Evolutionary conservation across 2,329 filamentous ascomycete genomes (phyloP), one percentile per base, ranked within the genome.

Genomic region (Botrytis byssoidea): DNA sequence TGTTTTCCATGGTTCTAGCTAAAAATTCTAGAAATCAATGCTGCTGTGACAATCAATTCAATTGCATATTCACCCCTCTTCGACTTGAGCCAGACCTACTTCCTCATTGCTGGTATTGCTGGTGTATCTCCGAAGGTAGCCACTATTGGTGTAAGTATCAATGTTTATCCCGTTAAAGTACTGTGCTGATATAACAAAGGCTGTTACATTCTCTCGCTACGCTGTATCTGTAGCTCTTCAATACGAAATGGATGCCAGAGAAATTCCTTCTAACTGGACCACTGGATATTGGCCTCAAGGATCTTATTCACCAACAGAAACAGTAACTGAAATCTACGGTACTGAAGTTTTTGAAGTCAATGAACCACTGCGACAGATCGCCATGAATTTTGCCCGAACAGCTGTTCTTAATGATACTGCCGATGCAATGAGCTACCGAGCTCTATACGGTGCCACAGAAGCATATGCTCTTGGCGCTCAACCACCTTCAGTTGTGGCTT

Each of bases 171-270:
- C 10, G 2, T 6, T 9, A 6, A 9, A 4, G 29, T 60, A 5
- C 20, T 64, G 4, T 55, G 14, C 57, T 64, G 20, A 71, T n/a
- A 29, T n/a, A 42, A 32, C 8, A 20, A 51, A 71, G 69, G 86
- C 87, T 51, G 91, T 92, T 0, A 89, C 90, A 0, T 88, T 94
- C 67, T 87, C 89, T 44, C 86, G 87, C 18, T 94, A 89, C 79
- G 88, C 91, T 0, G 86, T 94, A 4, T 92, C 94, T 79, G 90
- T 93, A 3, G 91, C 89, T 0, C 83, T 93, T 73, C 91, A 94
- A 81, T 92, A 93, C 76, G 92, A 94, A 81, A 88, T 94, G 74
- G 92, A 93, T 77, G 83, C 87, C 1, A 87, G 91, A 46, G 91
- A 93, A 76, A 86, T 92, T 48, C 90, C 90, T 0, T 78, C 79